phyloP scores from a whole-genome alignment of 345 rosid genomes.

The Balakata baccata region DNA sequence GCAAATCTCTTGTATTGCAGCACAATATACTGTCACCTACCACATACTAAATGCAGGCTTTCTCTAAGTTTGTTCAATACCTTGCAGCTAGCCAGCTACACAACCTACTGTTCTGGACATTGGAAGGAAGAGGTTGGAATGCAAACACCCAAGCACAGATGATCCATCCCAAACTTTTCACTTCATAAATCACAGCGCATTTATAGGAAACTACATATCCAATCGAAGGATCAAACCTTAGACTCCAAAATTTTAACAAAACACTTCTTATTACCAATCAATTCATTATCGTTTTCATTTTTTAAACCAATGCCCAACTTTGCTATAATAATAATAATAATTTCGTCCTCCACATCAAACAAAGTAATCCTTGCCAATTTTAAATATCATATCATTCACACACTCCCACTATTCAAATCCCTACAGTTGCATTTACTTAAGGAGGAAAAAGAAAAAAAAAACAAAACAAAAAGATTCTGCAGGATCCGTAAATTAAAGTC shows the following conservation, averaged over 20 bases:
- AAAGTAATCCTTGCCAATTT: not conserved
- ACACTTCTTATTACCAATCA: not conserved
- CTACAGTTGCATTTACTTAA: not conserved
- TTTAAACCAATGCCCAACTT: not conserved
- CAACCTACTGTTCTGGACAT: not conserved
- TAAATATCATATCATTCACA: not conserved
- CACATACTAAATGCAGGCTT: not conserved
- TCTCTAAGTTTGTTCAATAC: not conserved
- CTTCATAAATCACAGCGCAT: not conserved
- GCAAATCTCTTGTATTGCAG: not conserved
- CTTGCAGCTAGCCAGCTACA: not conserved
- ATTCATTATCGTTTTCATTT: not conserved
- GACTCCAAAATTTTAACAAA: not conserved
- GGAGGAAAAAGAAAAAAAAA: not conserved
- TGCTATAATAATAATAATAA: not conserved
- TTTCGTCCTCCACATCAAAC: not conserved
- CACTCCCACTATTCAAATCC: not conserved
- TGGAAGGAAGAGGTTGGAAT: too few relatives aligned
- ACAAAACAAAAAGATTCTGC: not conserved
- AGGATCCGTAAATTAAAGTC: not conserved
- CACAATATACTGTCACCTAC: not conserved
- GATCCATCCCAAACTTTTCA: not conserved
- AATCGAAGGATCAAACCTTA: not conserved
- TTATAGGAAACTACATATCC: not conserved
- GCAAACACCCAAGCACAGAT: not conserved